A percentile compares a stretch with the other conserved stretches of the same genome.
Conservation (phyloP, 306 rosid species). For the Vachellia pachyceras region DNA sequence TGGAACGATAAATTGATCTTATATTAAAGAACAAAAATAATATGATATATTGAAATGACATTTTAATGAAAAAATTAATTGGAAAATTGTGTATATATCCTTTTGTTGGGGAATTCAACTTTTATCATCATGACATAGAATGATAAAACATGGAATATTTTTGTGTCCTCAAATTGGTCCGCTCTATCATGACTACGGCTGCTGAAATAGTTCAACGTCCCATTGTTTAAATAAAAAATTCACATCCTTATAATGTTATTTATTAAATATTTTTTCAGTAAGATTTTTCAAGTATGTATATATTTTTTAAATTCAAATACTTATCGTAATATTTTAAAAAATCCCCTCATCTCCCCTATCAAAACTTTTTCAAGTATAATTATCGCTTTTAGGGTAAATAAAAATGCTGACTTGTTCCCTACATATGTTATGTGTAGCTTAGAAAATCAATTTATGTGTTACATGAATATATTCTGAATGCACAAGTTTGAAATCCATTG, state of each 20-base stretch:
- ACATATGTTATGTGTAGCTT: too few species aligned
- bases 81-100: neutral
- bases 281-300: neutral
- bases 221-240: neutral
- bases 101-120: conserved; percentile 5
- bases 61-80: neutral
- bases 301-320: neutral
- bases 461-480: too few species aligned
- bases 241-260: neutral
- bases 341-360: neutral
- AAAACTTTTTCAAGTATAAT: neutral
- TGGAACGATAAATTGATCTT: too few species aligned
- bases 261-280: neutral
- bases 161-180: conserved; percentile 16
- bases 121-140: neutral
- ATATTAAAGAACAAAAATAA: too few species aligned
- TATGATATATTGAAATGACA: too few species aligned
- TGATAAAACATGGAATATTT: neutral
- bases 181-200: conserved; percentile 20
- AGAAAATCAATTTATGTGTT: too few species aligned
- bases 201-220: conserved; percentile 30
- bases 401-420: too few species aligned
- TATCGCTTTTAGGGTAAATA: too few species aligned
- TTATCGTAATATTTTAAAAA: neutral
- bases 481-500: too few species aligned